A percentile compares a stretch with the other conserved stretches of the same genome.
phyloP scores from a whole-genome alignment of 441 rosid species.

The Syzygium malaccense region DNA sequence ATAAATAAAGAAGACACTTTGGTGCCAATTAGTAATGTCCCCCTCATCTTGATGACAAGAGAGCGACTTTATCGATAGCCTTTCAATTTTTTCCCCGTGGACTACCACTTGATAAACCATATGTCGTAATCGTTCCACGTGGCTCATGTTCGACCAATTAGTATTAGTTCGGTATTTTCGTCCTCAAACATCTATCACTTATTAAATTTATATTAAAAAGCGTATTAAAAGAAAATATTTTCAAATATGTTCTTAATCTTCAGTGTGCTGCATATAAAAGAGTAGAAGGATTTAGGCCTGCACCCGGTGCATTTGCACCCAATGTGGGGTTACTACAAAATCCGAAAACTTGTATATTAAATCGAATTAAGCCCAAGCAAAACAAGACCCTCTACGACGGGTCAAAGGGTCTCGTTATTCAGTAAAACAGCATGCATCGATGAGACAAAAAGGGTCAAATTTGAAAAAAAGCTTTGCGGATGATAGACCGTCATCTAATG shows the following conservation, averaged over 20 bases:
- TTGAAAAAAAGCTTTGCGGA: not conserved
- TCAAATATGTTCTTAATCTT: no score
- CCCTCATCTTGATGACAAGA: not conserved
- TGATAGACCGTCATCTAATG: not conserved
- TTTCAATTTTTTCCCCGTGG: not conserved
- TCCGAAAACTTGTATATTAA: not conserved
- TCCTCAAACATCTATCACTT: not conserved
- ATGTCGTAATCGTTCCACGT: not conserved
- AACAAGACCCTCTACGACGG: not conserved
- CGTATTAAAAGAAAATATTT: no score
- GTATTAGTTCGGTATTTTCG: not conserved
- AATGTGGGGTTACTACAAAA: not conserved
- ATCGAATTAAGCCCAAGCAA: not conserved
- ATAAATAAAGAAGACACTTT: not conserved
- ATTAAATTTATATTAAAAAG: no score
- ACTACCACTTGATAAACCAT: not conserved
- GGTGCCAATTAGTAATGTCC: not conserved
- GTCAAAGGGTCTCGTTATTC: not conserved
- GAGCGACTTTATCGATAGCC: no score
- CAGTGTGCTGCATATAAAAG: not conserved
- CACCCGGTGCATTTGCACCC: not conserved
- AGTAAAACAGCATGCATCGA: not conserved
- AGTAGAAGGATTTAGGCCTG: not conserved
- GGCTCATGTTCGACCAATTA: not conserved
- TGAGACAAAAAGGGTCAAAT: not conserved